These are phyloP conservation scores for Cystobasidiopsis lactophilus DNA, from an alignment of 768 basidiomycete genomes.

Conservation along the genomic window DNA sequence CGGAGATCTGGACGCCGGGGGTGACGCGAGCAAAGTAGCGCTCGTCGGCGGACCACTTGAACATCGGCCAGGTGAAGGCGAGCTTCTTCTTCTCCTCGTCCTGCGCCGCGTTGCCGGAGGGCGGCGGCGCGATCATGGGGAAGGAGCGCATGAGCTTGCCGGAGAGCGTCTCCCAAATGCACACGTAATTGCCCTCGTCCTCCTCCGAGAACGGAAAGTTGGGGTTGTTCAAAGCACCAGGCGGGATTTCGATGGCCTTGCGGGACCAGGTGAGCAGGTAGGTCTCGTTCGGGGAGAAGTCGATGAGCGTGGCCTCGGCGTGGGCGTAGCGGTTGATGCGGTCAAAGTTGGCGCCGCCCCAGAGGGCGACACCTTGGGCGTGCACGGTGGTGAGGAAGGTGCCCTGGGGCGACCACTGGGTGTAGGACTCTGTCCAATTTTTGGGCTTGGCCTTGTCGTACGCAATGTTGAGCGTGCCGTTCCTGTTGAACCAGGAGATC, in stretches of 20 bases:
- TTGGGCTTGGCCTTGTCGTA: conserved; percentile 52
- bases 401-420: conserved; percentile 88
- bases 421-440: conserved; percentile 94
- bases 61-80: conserved; percentile 56
- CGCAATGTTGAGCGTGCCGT: conserved; percentile 62
- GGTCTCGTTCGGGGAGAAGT: conserved; percentile 90
- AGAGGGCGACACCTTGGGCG: conserved; percentile 80
- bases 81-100: not conserved
- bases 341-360: conserved; percentile 83
- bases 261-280: conserved; percentile 96
- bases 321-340: conserved; percentile 80
- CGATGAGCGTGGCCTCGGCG: conserved; percentile 79
- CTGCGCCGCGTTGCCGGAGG: conserved; percentile 27
- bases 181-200: conserved; percentile 88
- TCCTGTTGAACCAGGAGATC: conserved; percentile 68
- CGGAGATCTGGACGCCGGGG: conserved; percentile 78
- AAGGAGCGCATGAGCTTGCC: conserved; percentile 83
- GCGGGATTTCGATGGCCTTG: conserved; percentile 61
- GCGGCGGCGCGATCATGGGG: conserved; percentile 32
- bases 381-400: conserved; percentile 88
- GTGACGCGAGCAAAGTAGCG: conserved; percentile 76
- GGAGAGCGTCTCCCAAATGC: conserved; percentile 95
- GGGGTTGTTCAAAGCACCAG: conserved; percentile 36
- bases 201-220: conserved; percentile 47
- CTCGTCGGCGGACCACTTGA: conserved; percentile 97